Evolutionary conservation across 2,329 filamentous ascomycete species (phyloP).

Genomic region (Teratosphaeria epicoccoides): DNA sequence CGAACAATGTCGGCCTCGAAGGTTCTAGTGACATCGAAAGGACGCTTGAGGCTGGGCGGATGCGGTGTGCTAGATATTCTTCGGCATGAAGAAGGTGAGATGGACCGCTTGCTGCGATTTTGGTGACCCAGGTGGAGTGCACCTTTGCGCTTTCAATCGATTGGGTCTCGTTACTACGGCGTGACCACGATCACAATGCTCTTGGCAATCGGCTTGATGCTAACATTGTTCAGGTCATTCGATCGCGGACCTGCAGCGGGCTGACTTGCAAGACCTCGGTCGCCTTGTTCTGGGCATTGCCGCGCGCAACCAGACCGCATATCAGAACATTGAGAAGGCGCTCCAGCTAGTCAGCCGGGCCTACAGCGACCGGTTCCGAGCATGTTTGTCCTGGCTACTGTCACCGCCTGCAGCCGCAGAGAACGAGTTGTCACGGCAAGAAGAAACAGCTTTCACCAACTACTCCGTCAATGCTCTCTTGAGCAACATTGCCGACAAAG

Average conservation of each 20-base stretch:
- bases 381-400: slow-evolving; percentile 73
- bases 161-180: too few species aligned
- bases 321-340: slow-evolving; percentile 52
- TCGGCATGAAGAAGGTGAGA: slow-evolving; percentile 54
- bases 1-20: slow-evolving; percentile 80
- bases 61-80: slow-evolving; percentile 86
- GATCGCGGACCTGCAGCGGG: slow-evolving; percentile 68
- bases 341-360: slow-evolving; percentile 66
- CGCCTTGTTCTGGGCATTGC: slow-evolving; percentile 73
- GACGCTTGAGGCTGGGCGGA: slow-evolving; percentile 75
- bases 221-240: slow-evolving; percentile 40
- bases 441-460: slow-evolving; percentile 20
- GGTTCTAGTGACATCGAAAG: slow-evolving; percentile 80
- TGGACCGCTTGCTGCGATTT: background rate
- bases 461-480: slow-evolving; percentile 76
- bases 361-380: slow-evolving; percentile 69
- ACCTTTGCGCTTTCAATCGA: too few species aligned
- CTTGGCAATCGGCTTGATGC: too few species aligned
- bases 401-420: slow-evolving; percentile 40
- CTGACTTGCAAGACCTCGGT: slow-evolving; percentile 78
- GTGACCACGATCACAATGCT: too few species aligned
- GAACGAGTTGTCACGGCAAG: background rate
- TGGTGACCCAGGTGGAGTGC: too few species aligned
- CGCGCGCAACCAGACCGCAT: slow-evolving; percentile 41
- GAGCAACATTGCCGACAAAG: slow-evolving; percentile 64